Base-by-base conservation (phyloP, 2,329 filamentous ascomycete species). In the Rhinocladiella mackenziei region DNA sequence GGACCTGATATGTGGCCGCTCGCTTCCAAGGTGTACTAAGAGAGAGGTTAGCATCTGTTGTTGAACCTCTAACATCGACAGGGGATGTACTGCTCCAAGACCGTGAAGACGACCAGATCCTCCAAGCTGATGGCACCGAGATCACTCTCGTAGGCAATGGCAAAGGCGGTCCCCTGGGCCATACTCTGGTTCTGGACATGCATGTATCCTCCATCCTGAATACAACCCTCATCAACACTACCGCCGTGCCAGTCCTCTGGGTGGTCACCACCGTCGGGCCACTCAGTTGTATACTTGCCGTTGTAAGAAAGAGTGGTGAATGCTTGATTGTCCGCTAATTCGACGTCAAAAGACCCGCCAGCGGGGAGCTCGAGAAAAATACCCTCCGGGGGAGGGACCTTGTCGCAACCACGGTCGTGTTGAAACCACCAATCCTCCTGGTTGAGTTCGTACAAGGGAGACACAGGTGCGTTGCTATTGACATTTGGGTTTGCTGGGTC, bases 351-450 rank as follows among this genome's bases (percentile, higher is more conserved):
- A 0, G 64, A 59, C 28, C 69, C 67, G 14, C 72, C 71, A 2
- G 72, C 73, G 1, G 73, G 73, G 2, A 77, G 60, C 19, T 68
- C 64, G 30, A 77, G 65, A 20, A 67, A 62, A 9, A 64, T 61
- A 9, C 60, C 64, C 1, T 55, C 53, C 8, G 57, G 50, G 1
- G 65, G 65, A 6, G 64, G 68, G 5, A 63, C 65, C 8, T 56
- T 51, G 45, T 74, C 65, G 49, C 73, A 76, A 30, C 69, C 68
- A 7, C 71, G 68, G 45, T 72, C 65, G 44, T 66, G 63, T 48
- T 75, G 72, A 62, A 73, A 73, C 71, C 72, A 75, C 70, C 71
- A 74, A n/a, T 72, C 51, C 15, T 60, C 58, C 43, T 68, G 64
- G 11, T 62, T 50, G n/a, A 74, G 65, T 19, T 71, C 51, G 53